Conservation (phyloP, 148 eudicot species). For the Oxyria digyna region DNA sequence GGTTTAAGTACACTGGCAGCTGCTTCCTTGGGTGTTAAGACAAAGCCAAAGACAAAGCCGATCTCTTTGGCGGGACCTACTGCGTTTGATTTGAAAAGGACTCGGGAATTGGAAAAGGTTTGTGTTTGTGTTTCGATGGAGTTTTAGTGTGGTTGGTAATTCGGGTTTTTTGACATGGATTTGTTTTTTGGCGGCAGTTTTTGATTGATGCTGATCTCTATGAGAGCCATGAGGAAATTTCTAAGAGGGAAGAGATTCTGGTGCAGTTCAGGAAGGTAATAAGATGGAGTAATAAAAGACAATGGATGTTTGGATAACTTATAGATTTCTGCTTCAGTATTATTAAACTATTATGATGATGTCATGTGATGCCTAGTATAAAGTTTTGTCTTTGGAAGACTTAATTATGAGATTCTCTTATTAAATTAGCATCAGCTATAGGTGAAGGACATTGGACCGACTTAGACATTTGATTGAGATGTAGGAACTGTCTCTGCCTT, state of each 20-base stretch:
- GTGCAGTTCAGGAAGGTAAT: constrained; percentile 44
- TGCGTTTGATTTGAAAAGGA: constrained; percentile 31
- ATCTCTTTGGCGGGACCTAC: constrained; percentile 53
- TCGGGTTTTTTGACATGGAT: background rate
- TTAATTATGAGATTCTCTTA: no score
- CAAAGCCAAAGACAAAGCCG: constrained; percentile 34
- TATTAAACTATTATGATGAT: no score
- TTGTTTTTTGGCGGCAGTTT: constrained; percentile 24
- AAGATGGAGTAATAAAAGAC: no score
- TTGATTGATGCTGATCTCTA: constrained; percentile 53
- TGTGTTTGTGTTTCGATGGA: background rate
- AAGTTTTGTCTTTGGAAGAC: no score
- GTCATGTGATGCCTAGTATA: no score
- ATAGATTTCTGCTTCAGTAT: no score
- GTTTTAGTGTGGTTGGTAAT: background rate
- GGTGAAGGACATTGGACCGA: no score
- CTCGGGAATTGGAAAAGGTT: constrained; percentile 50
- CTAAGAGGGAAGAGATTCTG: constrained; percentile 60
- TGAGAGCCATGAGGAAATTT: constrained; percentile 54
- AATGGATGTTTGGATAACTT: no score
- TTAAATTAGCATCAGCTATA: no score
- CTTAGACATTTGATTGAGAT: no score
- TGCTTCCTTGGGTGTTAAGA: no score
- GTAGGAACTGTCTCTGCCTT: no score
- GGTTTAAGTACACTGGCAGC: background rate